Evolutionary conservation across 208 protist species (phyloP), one percentile per base, ranked within the genome.

Genomic region (Crithidia acanthocephali): DNA sequence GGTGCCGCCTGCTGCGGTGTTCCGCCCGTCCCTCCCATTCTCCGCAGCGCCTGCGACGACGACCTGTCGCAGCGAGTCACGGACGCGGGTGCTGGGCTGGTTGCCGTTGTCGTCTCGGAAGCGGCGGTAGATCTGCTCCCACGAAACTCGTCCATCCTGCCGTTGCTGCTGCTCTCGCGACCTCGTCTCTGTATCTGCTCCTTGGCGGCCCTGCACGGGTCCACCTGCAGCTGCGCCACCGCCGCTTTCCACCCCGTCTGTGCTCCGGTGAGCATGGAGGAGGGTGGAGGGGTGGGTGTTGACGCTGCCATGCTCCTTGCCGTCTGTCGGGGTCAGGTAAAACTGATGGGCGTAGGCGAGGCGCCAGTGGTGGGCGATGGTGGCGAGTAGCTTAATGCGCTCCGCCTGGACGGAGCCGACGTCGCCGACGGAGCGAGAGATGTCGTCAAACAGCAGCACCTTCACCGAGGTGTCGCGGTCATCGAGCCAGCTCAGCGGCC

Each of bases 401-500:
- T 71, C 72, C 37, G 42, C 64, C n/a, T 72, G 63, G n/a, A 77
- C 72, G n/a, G 58, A 45, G 9, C n/a, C 57, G 57, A 35, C 58
- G 25, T 72, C 64, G 10, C 72, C 72, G 32, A 72, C 42, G 28
- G 64, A 60, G 65, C 72, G 72, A 25, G 63, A 71, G 58, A 72
- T 52, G 63, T 77, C 72, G 63, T 67, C 64, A 23, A 77, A 67
- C 42, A 77, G 57, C 11, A 77, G 63, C 1, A 77, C 64, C 58
- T 77, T 77, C 30, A 77, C 72, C 3, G 72, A 72, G 25, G 30
- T 42, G 25, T 58, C 72, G 25, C 56, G 57, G 50, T 72, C 27
- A 37, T 76, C 72, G 9, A 77, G 64, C 72, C 72, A 77, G 58
- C 72, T 77, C 72, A 77, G 52, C 23, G 72, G 65, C 4, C 72